Conservation (phyloP, 495 filamentous ascomycete genomes). For the Lineolata rhizophorae region DNA sequence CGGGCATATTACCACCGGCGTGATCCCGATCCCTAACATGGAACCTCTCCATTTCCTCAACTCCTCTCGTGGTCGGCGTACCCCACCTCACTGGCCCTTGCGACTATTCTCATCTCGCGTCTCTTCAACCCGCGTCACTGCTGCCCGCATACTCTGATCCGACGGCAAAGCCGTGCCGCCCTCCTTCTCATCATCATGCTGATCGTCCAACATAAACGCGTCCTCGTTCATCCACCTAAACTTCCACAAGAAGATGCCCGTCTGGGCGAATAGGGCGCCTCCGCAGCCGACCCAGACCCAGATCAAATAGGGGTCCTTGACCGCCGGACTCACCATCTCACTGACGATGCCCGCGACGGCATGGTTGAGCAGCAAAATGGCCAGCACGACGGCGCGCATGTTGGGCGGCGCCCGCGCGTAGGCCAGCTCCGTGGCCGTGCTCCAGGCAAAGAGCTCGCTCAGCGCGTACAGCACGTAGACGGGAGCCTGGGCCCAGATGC, state of each 20-base stretch:
- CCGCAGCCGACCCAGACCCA: slow-evolving; percentile 33
- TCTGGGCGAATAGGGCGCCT: slow-evolving; percentile 24
- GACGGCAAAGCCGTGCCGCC: too few species aligned
- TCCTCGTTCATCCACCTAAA: slow-evolving; percentile 21
- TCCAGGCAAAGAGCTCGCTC: slow-evolving; percentile 9
- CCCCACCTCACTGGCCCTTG: too few species aligned
- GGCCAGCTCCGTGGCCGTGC: slow-evolving; percentile 7
- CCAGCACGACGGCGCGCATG: slow-evolving; percentile 6
- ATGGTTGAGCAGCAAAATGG: slow-evolving; percentile 8
- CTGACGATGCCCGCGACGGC: slow-evolving; percentile 8
- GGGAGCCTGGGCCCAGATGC: slow-evolving; percentile 9
- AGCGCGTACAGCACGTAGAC: slow-evolving; percentile 8
- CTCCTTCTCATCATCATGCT: background rate
- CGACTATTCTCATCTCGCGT: too few species aligned
- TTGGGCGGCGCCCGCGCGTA: background rate
- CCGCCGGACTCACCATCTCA: slow-evolving; percentile 5
- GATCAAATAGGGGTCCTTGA: slow-evolving; percentile 10
- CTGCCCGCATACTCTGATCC: too few species aligned
- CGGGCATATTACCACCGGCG: too few species aligned
- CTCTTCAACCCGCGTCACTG: too few species aligned
- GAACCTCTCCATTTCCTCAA: too few species aligned
- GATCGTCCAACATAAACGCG: background rate
- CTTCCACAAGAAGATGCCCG: slow-evolving; percentile 25
- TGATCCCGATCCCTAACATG: too few species aligned
- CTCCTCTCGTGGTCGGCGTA: too few species aligned